These are phyloP conservation scores for Sporothrix brasiliensis DNA, from an alignment of 2,329 filamentous ascomycete species.

Conservation along the genomic window DNA sequence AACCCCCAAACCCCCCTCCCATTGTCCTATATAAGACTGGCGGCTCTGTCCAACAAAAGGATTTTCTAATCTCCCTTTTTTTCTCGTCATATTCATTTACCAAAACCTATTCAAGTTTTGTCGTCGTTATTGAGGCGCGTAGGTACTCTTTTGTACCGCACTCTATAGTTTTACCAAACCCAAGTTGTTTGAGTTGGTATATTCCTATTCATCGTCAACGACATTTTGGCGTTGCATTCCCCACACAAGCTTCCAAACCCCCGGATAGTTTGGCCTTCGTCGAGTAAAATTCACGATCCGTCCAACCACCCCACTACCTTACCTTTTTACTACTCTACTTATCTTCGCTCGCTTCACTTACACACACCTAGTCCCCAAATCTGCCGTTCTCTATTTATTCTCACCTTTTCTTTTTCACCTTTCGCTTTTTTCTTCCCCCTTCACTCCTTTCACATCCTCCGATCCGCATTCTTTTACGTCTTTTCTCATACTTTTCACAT, in stretches of 20 bases:
- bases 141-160: conserved; percentile 41
- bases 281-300: conserved; percentile 32
- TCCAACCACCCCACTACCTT: conserved; percentile 23
- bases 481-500: conserved; percentile 20
- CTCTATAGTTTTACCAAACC: conserved; percentile 4
- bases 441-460: background rate
- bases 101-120: conserved; percentile 40
- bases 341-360: conserved; percentile 27
- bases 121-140: conserved; percentile 45
- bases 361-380: conserved; percentile 16
- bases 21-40: conserved; percentile 27
- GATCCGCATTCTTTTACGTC: background rate
- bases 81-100: conserved; percentile 21
- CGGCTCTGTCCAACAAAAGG: conserved; percentile 3
- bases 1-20: background rate
- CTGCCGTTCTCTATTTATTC: conserved; percentile 2
- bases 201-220: background rate
- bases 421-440: background rate
- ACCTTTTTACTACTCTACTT: background rate
- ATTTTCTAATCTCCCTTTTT: conserved; percentile 7
- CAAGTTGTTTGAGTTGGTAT: background rate
- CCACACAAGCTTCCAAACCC: conserved; percentile 31
- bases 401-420: background rate
- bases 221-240: conserved; percentile 31
- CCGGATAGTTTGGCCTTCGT: conserved; percentile 26